Percentiles rank a stretch among this genome's conserved stretches.
Evolutionary conservation across 345 rosid genomes (phyloP).

Genomic region (Populus deltoides): DNA sequence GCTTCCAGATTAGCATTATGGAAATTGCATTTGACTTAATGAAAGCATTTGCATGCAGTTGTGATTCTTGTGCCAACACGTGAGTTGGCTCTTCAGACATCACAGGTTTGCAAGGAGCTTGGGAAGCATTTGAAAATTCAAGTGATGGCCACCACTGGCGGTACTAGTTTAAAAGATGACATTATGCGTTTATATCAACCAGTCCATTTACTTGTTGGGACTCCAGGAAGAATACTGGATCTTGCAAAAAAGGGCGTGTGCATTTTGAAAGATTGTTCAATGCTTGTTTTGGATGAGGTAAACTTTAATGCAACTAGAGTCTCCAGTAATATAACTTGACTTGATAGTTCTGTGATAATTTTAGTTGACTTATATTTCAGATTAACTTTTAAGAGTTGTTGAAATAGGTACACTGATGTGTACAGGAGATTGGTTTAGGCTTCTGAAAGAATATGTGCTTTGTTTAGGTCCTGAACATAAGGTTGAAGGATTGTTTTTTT

Average conservation of each 20-base stretch:
- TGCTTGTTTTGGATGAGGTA: conserved; percentile 99
- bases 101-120: conserved; percentile 98
- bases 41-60: conserved; percentile 40
- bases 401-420: not conserved
- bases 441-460: not conserved
- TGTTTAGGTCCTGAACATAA: not conserved
- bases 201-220: conserved; percentile 94
- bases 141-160: conserved; percentile 99
- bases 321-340: not conserved
- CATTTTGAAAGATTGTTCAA: conserved; percentile 84
- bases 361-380: not conserved
- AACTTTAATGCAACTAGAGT: not conserved
- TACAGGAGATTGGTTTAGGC: not conserved
- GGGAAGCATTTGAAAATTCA: conserved; percentile 90
- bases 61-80: conserved; percentile 96
- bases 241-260: conserved; percentile 95
- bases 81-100: conserved; percentile 97
- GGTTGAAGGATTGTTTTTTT: not conserved
- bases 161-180: conserved; percentile 99
- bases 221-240: conserved; percentile 97
- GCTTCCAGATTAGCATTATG: not conserved
- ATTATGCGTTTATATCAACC: conserved; percentile 98
- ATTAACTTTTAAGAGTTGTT: not conserved
- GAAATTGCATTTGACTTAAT: conserved; percentile 1
- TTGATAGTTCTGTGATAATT: not conserved